Base-by-base conservation (phyloP, 164 flowering plant genomes). In the Platanus orientalis region DNA sequence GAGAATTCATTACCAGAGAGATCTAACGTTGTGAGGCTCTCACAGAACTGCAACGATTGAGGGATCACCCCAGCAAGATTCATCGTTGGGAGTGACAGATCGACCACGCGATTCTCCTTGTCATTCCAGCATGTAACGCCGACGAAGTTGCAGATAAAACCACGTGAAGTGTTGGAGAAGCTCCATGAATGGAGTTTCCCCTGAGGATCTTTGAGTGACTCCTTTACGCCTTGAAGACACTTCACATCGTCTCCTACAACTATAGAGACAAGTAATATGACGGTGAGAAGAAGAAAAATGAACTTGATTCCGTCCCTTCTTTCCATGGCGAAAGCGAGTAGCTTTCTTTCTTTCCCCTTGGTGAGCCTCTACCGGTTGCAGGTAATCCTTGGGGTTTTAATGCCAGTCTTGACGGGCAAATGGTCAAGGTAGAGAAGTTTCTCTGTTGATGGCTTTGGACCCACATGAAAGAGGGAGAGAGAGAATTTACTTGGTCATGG, bases 51-150 rank as follows among this genome's bases (percentile, higher is more conserved):
- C 3, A 79, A 54, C 3, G 78, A 61, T 0, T 65, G 68, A 6
- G 78, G 80, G 14, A 79, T 17, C 17, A 34, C 14, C 1, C 83
- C 80, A 20, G 62, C 2, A 34, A 79, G 73, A 16, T 27, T 30
- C 62, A 68, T 59, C 0, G 62, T 34, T 1, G 66, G 62, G 51
- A 79, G 78, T 27, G 64, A 64, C 7, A 79, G 54, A 6, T 63
- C 61, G 54, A 74, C 48, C 28, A 79, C 6, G 13, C 78, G 58
- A 58, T 65, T 70, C 49, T 79, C 83, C 27, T 44, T 40, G 50
- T 64, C 73, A 69, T 79, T 76, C 82, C 82, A 79, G 67, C 83
- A 79, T 0, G 67, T 14, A 17, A 72, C 80, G 3, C 83, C 83
- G 54, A 16, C 36, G 59, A 79, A 69, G 9, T 42, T 66, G 65